Percentiles rank a stretch among this genome's conserved stretches.
phyloP scores from a whole-genome alignment of 2,329 filamentous ascomycete species.

The Exophiala viscosa region DNA sequence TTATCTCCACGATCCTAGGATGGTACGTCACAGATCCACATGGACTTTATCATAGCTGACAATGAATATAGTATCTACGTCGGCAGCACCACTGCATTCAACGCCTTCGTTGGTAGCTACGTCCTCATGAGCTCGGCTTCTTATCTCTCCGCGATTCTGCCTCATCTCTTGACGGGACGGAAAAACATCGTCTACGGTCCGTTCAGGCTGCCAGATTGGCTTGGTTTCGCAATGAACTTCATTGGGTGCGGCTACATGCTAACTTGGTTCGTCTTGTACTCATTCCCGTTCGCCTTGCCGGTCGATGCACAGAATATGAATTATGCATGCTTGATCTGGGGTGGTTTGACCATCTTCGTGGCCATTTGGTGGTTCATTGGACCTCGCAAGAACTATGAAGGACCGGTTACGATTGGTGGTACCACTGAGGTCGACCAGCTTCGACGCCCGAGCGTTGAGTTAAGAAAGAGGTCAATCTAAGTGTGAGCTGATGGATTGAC shows the following conservation, averaged over 20 bases:
- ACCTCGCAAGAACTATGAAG: slow-evolving; percentile 18
- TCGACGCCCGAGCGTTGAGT: background rate
- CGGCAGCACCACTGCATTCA: slow-evolving; percentile 44
- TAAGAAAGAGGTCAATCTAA: background rate
- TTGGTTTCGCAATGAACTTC: slow-evolving; percentile 50
- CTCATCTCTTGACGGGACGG: slow-evolving; percentile 51
- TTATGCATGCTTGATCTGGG: slow-evolving; percentile 51
- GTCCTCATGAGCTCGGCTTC: slow-evolving; percentile 56
- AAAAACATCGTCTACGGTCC: slow-evolving; percentile 49
- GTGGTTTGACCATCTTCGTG: slow-evolving; percentile 51
- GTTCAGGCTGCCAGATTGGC: slow-evolving; percentile 51
- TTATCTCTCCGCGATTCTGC: slow-evolving; percentile 53
- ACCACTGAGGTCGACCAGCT: slow-evolving; percentile 6
- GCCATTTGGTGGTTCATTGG: slow-evolving; percentile 40
- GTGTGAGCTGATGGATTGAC: background rate
- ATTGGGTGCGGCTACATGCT: slow-evolving; percentile 52
- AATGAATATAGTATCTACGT: slow-evolving; percentile 43
- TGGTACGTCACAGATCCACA: background rate
- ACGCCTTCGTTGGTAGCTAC: slow-evolving; percentile 57
- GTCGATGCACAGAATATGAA: slow-evolving; percentile 51
- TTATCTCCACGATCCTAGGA: slow-evolving; percentile 52
- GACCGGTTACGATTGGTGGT: slow-evolving; percentile 8
- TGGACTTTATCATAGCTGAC: background rate
- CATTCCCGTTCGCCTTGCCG: slow-evolving; percentile 52
- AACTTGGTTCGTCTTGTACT: slow-evolving; percentile 57